phyloP scores from a whole-genome alignment of 2,329 filamentous ascomycete species.

The Fusarium phyllophilum region DNA sequence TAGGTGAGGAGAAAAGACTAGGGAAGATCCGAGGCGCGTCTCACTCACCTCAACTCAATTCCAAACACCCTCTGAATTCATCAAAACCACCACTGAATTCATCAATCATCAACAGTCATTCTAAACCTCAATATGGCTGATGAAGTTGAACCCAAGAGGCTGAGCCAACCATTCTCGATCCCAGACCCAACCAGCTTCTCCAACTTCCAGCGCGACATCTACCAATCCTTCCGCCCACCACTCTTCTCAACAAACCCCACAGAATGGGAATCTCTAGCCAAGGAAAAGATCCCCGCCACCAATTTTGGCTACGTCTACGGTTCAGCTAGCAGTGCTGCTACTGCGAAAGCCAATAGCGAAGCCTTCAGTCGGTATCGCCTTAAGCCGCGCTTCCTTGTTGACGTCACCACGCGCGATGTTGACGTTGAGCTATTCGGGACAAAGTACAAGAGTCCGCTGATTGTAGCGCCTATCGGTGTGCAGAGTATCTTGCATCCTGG shows the following conservation, averaged over 20 bases:
- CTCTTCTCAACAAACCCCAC: conserved; percentile 34
- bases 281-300: conserved; percentile 24
- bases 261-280: conserved; percentile 37
- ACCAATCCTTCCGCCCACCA: conserved; percentile 36
- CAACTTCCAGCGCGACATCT: conserved; percentile 39
- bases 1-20: conserved; percentile 5
- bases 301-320: conserved; percentile 69
- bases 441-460: conserved; percentile 56
- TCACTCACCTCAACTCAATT: neutral
- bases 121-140: neutral
- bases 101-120: neutral
- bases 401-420: conserved; percentile 58
- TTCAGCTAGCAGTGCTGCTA: conserved; percentile 70
- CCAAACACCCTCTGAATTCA: rapidly evolving
- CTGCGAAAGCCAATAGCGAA: conserved; percentile 67
- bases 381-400: conserved; percentile 62
- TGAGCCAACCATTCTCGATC: conserved; percentile 13
- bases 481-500: conserved; percentile 74
- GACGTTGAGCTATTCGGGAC: conserved; percentile 63
- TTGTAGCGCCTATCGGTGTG: conserved; percentile 76
- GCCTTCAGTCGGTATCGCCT: conserved; percentile 65
- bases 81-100: rapidly evolving
- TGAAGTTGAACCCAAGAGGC: conserved; percentile 6
- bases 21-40: neutral
- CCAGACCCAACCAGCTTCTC: conserved; percentile 35